Conservation (phyloP, 2,329 filamentous ascomycete genomes). For the Dryadomyces quercivorus region DNA sequence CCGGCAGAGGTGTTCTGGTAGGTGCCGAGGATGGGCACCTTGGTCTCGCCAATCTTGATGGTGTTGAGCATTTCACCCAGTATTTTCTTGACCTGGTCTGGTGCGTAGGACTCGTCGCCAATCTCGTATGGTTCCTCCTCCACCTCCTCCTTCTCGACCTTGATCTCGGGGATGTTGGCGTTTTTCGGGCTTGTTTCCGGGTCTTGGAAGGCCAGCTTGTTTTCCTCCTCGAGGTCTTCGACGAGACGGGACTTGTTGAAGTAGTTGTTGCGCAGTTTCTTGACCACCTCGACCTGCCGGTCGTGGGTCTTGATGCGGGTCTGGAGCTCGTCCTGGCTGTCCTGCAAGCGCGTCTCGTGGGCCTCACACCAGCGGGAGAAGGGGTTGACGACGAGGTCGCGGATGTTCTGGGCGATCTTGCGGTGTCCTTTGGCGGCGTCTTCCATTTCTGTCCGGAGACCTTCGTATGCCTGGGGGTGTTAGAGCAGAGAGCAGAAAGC, state of each 20-base stretch:
- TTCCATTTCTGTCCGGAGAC: conserved; percentile 83
- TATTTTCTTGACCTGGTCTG: conserved; percentile 84
- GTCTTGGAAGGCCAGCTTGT: conserved; percentile 93
- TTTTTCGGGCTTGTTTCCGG: conserved; percentile 56
- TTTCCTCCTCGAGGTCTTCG: conserved; percentile 95
- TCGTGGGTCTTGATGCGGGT: conserved; percentile 83
- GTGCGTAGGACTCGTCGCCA: conserved; percentile 74
- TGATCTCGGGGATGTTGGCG: conserved; percentile 60
- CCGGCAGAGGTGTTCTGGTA: conserved; percentile 90
- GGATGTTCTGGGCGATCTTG: conserved; percentile 93
- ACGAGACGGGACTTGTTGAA: conserved; percentile 98
- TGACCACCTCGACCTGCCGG: conserved; percentile 77
- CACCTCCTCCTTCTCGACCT: conserved; percentile 60
- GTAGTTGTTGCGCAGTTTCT: conserved; percentile 89
- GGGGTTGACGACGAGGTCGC: conserved; percentile 86
- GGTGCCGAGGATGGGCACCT: conserved; percentile 88
- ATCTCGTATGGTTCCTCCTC: conserved; percentile 82
- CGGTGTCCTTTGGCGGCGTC: conserved; percentile 81
- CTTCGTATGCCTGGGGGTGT: conserved; percentile 67
- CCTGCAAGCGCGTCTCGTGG: conserved; percentile 80
- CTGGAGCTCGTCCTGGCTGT: conserved; percentile 91
- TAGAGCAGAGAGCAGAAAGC: neutral
- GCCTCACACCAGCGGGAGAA: conserved; percentile 95
- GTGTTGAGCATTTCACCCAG: conserved; percentile 74
- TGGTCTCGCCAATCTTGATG: conserved; percentile 79